These are phyloP conservation scores for Trichaptum fuscoviolaceum DNA, from an alignment of 768 basidiomycete genomes.

Conservation along the genomic window DNA sequence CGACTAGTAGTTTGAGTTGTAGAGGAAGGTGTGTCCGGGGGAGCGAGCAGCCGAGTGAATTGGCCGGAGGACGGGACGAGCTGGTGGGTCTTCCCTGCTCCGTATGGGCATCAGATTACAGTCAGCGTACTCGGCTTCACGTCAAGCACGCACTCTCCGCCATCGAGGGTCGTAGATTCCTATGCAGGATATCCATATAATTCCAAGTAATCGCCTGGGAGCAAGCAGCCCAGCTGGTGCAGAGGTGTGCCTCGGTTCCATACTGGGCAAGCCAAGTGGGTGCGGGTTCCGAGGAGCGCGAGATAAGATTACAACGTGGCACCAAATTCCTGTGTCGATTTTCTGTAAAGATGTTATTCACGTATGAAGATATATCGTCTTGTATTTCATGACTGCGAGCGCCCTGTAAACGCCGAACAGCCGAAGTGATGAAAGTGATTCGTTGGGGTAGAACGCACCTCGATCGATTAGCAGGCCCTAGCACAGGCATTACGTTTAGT, in stretches of 20 bases:
- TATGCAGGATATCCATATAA: background rate
- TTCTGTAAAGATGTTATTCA: background rate
- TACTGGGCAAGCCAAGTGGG: background rate
- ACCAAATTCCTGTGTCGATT: background rate
- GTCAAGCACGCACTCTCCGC: background rate
- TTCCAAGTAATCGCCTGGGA: background rate
- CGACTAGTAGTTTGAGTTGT: too few relatives aligned
- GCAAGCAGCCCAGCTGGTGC: too few relatives aligned
- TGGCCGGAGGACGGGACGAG: background rate
- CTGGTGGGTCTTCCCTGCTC: background rate
- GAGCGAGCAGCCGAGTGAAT: background rate
- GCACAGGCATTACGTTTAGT: conserved; percentile 1
- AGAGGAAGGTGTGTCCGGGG: background rate
- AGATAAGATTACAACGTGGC: conserved; percentile 1
- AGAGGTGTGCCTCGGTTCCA: background rate
- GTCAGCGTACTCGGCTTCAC: too few relatives aligned
- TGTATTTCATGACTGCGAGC: background rate
- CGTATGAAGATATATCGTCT: background rate
- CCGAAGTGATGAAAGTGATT: background rate
- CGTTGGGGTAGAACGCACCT: background rate
- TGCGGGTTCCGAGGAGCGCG: background rate
- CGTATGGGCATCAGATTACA: background rate
- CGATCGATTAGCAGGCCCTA: background rate
- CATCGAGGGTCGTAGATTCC: background rate
- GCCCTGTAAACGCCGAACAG: background rate